These are phyloP conservation scores for Pseudogymnoascus sp. DNA, from an alignment of 2,329 filamentous ascomycete species.

Conservation along the genomic window DNA sequence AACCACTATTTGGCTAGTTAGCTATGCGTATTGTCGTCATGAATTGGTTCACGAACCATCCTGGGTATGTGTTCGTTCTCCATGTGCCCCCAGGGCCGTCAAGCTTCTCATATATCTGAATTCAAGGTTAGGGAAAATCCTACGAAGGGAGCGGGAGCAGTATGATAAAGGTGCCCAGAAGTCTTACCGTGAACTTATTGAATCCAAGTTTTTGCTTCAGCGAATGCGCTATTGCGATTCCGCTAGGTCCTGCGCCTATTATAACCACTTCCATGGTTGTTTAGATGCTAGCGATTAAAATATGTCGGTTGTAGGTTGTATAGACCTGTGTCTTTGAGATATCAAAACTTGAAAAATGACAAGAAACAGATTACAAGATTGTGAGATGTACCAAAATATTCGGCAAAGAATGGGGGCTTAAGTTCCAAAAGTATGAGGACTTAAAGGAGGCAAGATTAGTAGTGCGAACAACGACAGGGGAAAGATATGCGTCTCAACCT, in stretches of 20 bases:
- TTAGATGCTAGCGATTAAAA: not conserved
- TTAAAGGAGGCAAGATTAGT: not conserved
- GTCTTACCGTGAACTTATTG: constrained; percentile 21
- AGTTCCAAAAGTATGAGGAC: not conserved
- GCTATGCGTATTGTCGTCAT: not conserved
- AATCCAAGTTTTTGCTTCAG: constrained; percentile 28
- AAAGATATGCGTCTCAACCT: not conserved
- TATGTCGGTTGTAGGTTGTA: not conserved
- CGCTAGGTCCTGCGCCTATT: constrained; percentile 28
- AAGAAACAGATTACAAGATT: not conserved
- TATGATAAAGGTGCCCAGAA: not conserved
- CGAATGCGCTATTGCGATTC: constrained; percentile 29
- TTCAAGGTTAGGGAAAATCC: not conserved
- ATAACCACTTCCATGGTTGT: constrained; percentile 22
- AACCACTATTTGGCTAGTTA: constrained; percentile 15
- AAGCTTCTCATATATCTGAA: constrained; percentile 26
- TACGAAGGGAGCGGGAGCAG: not conserved
- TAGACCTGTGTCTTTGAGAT: not conserved
- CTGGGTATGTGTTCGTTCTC: constrained; percentile 28
- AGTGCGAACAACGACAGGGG: not conserved
- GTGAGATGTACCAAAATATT: not conserved
- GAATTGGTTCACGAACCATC: constrained; percentile 19
- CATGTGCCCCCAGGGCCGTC: constrained; percentile 28
- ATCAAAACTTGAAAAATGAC: not conserved
- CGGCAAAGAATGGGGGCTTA: not conserved